Percentiles rank a stretch among this genome's conserved stretches.
These are phyloP conservation scores for Trichoderma reesei DNA, from an alignment of 495 filamentous ascomycete genomes.

Conservation along the genomic window DNA sequence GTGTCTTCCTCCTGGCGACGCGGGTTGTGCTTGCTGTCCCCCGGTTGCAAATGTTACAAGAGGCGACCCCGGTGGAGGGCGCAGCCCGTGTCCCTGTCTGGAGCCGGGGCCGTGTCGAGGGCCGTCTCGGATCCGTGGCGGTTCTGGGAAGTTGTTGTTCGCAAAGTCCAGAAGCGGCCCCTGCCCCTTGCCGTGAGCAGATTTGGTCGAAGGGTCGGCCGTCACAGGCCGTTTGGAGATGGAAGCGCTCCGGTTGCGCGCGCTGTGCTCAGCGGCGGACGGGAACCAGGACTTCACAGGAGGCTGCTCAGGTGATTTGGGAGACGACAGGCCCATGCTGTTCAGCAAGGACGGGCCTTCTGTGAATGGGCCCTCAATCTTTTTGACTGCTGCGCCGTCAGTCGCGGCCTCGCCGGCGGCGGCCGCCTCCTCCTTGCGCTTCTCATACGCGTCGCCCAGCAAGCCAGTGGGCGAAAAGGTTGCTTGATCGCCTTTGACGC, in stretches of 20 bases:
- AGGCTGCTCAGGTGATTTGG: not conserved
- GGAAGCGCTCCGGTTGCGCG: not conserved
- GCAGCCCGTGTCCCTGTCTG: slow-evolving; percentile 51
- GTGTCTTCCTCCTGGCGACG: slow-evolving; percentile 1
- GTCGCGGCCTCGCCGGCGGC: slow-evolving; percentile 15
- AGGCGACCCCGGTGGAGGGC: slow-evolving; percentile 39
- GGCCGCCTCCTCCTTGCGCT: slow-evolving; percentile 24
- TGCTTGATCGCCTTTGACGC: not conserved
- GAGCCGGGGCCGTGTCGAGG: not conserved
- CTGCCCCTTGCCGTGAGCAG: not conserved
- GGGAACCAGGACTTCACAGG: slow-evolving; percentile 5
- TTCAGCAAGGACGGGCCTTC: slow-evolving; percentile 44
- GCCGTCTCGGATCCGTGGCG: not conserved
- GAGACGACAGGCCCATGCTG: not conserved
- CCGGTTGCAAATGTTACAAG: slow-evolving; percentile 48
- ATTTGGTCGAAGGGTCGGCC: not conserved
- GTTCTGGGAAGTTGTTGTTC: not conserved
- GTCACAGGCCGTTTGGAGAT: not conserved
- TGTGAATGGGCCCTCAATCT: slow-evolving; percentile 31
- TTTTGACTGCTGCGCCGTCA: slow-evolving; percentile 14
- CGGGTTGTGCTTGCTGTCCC: not conserved
- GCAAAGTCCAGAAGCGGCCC: not conserved
- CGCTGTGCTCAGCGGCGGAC: slow-evolving; percentile 6
- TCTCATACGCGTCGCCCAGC: slow-evolving; percentile 34
- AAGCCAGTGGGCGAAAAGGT: slow-evolving; percentile 21